These are phyloP conservation scores for Chamaecyparis obtusa DNA, from an alignment of 75 land plant genomes.

Conservation along the genomic window DNA sequence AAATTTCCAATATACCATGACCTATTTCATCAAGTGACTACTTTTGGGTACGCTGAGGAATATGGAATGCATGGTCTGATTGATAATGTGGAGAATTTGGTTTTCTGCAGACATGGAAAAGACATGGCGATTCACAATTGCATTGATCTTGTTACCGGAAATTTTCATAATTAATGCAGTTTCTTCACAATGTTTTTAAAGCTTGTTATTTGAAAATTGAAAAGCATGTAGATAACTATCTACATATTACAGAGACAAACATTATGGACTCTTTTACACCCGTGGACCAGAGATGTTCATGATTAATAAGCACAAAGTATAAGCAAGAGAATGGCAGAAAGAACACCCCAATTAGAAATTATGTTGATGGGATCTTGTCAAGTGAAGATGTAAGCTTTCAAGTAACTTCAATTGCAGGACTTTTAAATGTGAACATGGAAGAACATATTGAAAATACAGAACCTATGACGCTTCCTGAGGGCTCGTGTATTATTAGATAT, in stretches of 20 bases:
- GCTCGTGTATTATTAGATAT: slow-evolving; percentile 7
- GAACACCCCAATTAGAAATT: neutral
- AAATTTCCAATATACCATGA: too few species aligned
- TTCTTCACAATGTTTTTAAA: too few species aligned
- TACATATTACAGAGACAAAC: too few species aligned
- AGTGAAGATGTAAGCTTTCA: neutral
- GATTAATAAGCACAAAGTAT: neutral
- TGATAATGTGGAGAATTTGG: neutral
- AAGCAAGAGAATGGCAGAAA: neutral
- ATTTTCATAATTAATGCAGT: too few species aligned
- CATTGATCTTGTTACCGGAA: neutral
- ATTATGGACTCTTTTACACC: neutral
- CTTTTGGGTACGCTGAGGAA: too few species aligned
- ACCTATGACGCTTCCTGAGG: slow-evolving; percentile 13
- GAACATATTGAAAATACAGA: slow-evolving; percentile 5
- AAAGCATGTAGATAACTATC: too few species aligned
- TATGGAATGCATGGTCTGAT: neutral
- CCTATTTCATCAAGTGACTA: too few species aligned
- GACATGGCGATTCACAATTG: neutral
- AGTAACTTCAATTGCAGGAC: neutral
- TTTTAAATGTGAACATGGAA: neutral
- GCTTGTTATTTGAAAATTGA: too few species aligned
- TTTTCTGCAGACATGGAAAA: neutral
- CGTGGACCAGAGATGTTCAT: neutral
- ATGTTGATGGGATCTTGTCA: neutral